Evolutionary conservation across 495 filamentous ascomycete species (phyloP).

Genomic region (Tricharina praecox): DNA sequence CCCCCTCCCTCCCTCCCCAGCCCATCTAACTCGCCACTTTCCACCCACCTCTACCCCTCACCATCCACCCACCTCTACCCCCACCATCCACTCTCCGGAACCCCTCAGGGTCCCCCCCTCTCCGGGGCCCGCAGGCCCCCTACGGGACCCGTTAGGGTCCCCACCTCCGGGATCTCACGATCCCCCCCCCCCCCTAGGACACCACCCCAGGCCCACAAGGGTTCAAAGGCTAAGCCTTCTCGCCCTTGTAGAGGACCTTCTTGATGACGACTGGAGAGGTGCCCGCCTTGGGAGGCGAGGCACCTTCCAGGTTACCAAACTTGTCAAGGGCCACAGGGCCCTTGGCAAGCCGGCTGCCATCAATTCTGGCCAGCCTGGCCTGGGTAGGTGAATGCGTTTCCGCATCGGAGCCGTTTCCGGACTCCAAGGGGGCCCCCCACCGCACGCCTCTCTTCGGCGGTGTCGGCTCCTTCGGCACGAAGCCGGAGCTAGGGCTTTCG

Average conservation of each 20-base stretch:
- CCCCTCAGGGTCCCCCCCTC: too few species aligned
- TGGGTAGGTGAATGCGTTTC: background rate
- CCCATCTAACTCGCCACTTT: too few species aligned
- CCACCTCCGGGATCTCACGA: too few species aligned
- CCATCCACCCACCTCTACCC: too few species aligned
- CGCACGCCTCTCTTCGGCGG: conserved; percentile 3
- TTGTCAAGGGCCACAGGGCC: background rate
- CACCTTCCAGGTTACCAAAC: conserved; percentile 2
- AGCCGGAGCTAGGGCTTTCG: background rate
- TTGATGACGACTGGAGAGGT: background rate
- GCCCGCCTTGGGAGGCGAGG: background rate
- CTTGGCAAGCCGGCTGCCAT: background rate
- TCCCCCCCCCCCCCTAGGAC: too few species aligned
- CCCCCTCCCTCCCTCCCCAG: too few species aligned
- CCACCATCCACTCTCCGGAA: too few species aligned
- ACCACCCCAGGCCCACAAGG: too few species aligned
- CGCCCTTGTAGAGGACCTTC: conserved; percentile 6
- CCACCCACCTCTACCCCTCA: too few species aligned
- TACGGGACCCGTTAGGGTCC: too few species aligned
- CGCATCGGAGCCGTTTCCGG: background rate
- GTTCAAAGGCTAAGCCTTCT: too few species aligned
- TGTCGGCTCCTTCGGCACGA: background rate
- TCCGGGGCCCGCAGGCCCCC: too few species aligned
- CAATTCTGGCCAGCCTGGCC: background rate
- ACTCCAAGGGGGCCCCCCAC: conserved; percentile 1